A percentile compares a stretch with the other conserved stretches of the same genome.
Evolutionary conservation across 805 yeast species (phyloP).

Genomic region (Saccharomycopsis malanga): DNA sequence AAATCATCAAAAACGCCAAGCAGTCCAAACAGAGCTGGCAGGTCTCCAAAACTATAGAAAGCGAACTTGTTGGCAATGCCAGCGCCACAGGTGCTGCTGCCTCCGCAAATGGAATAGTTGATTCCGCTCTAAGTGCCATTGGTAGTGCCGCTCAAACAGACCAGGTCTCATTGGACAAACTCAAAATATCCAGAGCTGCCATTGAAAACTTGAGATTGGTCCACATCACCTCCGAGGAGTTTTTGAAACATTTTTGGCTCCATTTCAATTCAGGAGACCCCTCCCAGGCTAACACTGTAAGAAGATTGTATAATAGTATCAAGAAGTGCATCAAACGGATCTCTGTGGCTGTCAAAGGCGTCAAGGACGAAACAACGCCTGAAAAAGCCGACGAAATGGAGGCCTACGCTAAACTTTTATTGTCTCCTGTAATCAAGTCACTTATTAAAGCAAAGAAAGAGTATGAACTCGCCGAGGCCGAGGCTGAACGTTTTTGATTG

Average conservation of each 20-base stretch:
- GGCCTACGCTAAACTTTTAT: conserved; percentile 18
- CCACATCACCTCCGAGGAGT: conserved; percentile 70
- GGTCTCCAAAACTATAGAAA: conserved; percentile 9
- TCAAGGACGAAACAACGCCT: conserved; percentile 18
- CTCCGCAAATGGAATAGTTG: neutral
- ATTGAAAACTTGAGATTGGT: conserved; percentile 50
- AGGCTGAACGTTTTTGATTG: neutral
- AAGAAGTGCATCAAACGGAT: conserved; percentile 42
- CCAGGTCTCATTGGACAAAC: conserved; percentile 8
- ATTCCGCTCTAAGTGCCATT: neutral
- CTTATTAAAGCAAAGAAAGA: conserved; percentile 39
- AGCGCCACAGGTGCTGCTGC: neutral
- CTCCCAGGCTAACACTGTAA: conserved; percentile 36
- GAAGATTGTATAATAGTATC: conserved; percentile 42
- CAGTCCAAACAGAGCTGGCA: conserved; percentile 22
- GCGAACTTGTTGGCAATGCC: conserved; percentile 7
- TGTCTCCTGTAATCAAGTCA: conserved; percentile 41
- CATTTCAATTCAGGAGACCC: conserved; percentile 47
- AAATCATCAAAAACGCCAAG: conserved; percentile 16
- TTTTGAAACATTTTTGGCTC: conserved; percentile 67
- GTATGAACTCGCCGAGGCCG: conserved; percentile 37
- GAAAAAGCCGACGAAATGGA: conserved; percentile 7
- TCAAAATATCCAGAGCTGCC: conserved; percentile 29
- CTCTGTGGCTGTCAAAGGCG: conserved; percentile 27
- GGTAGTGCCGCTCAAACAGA: conserved; percentile 13